Evolutionary conservation across 768 basidiomycete genomes (phyloP).

Genomic region (Gautieria morchelliformis): DNA sequence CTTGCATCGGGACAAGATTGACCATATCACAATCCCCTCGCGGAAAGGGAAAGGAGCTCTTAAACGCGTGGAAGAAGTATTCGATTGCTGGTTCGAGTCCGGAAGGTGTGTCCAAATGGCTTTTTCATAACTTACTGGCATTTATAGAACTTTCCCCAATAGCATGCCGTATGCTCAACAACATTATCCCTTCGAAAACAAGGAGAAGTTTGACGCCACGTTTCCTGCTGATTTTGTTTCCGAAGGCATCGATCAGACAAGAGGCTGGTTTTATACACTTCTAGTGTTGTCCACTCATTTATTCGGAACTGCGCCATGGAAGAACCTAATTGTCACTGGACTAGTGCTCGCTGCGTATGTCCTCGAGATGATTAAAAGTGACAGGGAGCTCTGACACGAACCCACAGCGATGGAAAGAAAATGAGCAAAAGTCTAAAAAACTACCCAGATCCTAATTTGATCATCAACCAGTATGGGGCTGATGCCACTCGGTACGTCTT

Average conservation of each 20-base stretch:
- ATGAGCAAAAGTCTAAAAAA: conserved; percentile 98
- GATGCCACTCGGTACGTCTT: conserved; percentile 74
- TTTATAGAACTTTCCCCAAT: background rate
- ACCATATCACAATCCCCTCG: conserved; percentile 94
- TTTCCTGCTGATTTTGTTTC: conserved; percentile 97
- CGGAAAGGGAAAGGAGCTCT: conserved; percentile 70
- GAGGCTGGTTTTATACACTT: conserved; percentile 99
- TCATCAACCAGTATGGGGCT: conserved; percentile 88
- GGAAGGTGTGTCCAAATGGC: conserved; percentile 59
- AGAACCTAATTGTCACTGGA: conserved; percentile 93
- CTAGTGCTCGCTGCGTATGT: conserved; percentile 89
- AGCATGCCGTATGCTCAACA: conserved; percentile 98
- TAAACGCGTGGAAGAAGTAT: conserved; percentile 92
- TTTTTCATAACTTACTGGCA: background rate
- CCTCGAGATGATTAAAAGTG: background rate
- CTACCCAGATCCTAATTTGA: conserved; percentile 89
- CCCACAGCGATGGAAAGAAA: conserved; percentile 86
- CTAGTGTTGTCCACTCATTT: conserved; percentile 94
- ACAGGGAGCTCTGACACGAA: background rate
- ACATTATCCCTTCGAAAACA: conserved; percentile 98
- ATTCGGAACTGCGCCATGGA: conserved; percentile 92
- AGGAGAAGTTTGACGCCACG: conserved; percentile 69
- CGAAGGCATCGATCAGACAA: conserved; percentile 97
- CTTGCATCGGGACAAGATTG: conserved; percentile 89
- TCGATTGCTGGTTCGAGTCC: conserved; percentile 99